Evolutionary conservation across 306 rosid genomes (phyloP).

Genomic region (Lathyrus oleraceus): DNA sequence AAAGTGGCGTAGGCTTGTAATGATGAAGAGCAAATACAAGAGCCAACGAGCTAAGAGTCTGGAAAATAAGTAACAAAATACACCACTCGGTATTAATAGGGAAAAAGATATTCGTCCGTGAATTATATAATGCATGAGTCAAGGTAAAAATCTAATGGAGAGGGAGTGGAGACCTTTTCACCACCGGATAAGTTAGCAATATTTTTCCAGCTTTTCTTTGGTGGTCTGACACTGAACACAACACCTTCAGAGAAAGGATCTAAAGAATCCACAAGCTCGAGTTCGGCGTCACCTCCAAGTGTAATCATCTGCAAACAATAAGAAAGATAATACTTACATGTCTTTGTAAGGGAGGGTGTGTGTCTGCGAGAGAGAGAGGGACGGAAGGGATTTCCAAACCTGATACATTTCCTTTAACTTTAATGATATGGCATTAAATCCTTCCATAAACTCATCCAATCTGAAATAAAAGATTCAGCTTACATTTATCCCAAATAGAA

Average conservation of each 20-base stretch:
- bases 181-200: slow-evolving; percentile 98
- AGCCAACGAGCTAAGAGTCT: slow-evolving; percentile 97
- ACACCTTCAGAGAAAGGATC: slow-evolving; percentile 99
- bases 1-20: slow-evolving; percentile 96
- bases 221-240: slow-evolving; percentile 96
- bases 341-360: neutral
- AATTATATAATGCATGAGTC: slow-evolving; percentile 12
- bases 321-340: neutral
- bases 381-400: slow-evolving; percentile 50
- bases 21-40: slow-evolving; percentile 98
- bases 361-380: neutral
- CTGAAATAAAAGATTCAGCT: slow-evolving; percentile 44
- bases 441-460: slow-evolving; percentile 96
- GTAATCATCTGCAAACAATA: slow-evolving; percentile 78
- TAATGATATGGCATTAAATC: slow-evolving; percentile 88
- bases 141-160: neutral
- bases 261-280: slow-evolving; percentile 93
- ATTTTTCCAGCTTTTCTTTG: slow-evolving; percentile 98
- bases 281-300: slow-evolving; percentile 98
- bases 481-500: slow-evolving; percentile 9
- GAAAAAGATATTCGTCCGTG: neutral
- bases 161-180: slow-evolving; percentile 66
- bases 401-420: slow-evolving; percentile 96
- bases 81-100: neutral
- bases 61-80: slow-evolving; percentile 40